Evolutionary conservation across 345 rosid species (phyloP).

Genomic region (Hypericum perforatum): DNA sequence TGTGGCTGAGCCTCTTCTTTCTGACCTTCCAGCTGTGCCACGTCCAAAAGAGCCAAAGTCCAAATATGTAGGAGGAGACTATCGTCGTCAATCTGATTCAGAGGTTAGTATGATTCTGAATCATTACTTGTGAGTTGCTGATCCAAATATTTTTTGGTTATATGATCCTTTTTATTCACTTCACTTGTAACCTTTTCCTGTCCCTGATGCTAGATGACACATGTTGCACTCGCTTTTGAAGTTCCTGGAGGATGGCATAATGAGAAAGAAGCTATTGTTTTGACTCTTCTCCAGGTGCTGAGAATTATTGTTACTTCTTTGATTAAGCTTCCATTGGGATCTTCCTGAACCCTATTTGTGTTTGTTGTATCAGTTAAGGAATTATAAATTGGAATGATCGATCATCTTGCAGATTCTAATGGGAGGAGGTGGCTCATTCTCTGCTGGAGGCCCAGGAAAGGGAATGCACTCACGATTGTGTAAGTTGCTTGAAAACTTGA

Average conservation of each 20-base stretch:
- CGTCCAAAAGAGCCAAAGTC: conserved; percentile 50
- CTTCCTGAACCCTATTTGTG: not conserved
- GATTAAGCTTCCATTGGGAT: not conserved
- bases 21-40: conserved; percentile 56
- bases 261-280: conserved; percentile 61
- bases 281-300: conserved; percentile 84
- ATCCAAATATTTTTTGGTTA: no score
- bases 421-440: conserved; percentile 98
- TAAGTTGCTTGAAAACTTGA: conserved; percentile 27
- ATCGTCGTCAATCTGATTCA: conserved; percentile 67
- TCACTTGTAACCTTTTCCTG: not conserved
- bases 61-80: conserved; percentile 82
- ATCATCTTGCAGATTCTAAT: conserved; percentile 53
- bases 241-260: conserved; percentile 78
- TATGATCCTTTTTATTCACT: conserved; percentile 1
- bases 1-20: conserved; percentile 71
- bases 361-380: not conserved
- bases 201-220: conserved; percentile 35
- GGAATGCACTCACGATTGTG: conserved; percentile 94
- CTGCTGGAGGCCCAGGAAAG: conserved; percentile 96
- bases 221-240: conserved; percentile 87
- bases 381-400: not conserved
- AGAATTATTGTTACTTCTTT: not conserved
- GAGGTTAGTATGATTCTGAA: conserved; percentile 37
- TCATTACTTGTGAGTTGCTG: not conserved